Conservation (phyloP, 345 rosid species). For the Theobroma cacao region DNA sequence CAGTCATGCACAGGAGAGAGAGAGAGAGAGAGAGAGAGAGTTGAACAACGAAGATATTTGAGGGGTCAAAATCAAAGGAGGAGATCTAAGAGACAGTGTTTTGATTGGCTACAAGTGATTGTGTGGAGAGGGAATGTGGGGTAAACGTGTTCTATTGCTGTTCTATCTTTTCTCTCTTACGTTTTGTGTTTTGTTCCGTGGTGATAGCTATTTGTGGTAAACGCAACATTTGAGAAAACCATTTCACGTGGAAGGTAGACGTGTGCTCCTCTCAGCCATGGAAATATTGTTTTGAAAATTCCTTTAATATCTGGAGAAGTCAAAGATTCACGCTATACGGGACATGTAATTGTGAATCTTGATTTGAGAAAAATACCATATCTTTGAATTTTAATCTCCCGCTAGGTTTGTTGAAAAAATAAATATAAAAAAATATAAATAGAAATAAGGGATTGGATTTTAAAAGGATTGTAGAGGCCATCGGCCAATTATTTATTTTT, state of each 20-base stretch:
- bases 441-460: too few relatives aligned
- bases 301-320: too few relatives aligned
- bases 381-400: neutral
- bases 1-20: neutral
- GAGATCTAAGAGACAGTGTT: conserved; percentile 34
- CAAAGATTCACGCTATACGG: neutral
- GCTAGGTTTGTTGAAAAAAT: neutral
- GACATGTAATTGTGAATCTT: neutral
- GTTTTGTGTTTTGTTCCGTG: neutral
- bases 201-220: neutral
- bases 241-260: neutral
- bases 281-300: neutral
- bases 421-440: too few relatives aligned
- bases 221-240: neutral
- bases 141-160: conserved; percentile 41
- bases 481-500: too few relatives aligned
- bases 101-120: conserved; percentile 52
- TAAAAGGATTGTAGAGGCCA: too few relatives aligned
- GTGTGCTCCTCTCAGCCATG: conserved; percentile 7
- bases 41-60: neutral
- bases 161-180: conserved; percentile 20
- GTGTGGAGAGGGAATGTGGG: conserved; percentile 25
- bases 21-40: neutral
- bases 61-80: conserved; percentile 19
- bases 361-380: neutral